A percentile compares a stretch with the other conserved stretches of the same genome.
Conservation (phyloP, 192 early-diverging fungal species). For the Umbelopsis sp. region DNA sequence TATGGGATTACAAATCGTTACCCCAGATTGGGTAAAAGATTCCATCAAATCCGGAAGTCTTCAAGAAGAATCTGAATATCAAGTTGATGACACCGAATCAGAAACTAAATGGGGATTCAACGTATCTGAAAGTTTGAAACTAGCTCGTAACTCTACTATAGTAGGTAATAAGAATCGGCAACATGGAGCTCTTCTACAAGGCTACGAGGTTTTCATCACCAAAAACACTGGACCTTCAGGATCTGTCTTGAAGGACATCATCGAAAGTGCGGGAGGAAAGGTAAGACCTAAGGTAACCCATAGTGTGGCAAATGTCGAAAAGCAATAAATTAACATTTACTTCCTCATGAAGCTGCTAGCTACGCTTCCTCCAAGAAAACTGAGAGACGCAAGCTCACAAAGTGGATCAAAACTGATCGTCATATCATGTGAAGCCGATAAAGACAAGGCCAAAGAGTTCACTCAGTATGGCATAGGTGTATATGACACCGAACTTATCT, state of each 20-base stretch:
- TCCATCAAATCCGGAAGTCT: not conserved
- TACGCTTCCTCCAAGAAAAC: not conserved
- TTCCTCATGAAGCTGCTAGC: not conserved
- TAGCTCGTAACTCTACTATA: not conserved
- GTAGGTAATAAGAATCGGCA: not conserved
- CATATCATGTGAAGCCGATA: not conserved
- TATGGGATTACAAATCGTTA: constrained; percentile 17
- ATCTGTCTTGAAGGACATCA: not conserved
- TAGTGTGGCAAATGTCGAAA: not conserved
- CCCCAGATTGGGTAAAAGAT: constrained; percentile 15
- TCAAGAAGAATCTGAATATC: not conserved
- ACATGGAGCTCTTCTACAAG: not conserved
- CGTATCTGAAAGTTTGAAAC: not conserved
- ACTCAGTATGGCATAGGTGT: not conserved
- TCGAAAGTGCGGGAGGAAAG: constrained; percentile 20
- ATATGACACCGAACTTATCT: constrained; percentile 3
- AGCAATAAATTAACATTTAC: not conserved
- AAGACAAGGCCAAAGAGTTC: not conserved
- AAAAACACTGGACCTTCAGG: constrained; percentile 1
- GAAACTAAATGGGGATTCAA: constrained; percentile 19
- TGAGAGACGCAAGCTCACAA: constrained; percentile 11
- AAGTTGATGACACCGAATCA: constrained; percentile 7
- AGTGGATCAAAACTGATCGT: not conserved
- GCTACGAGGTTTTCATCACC: not conserved
- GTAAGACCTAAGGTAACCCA: not conserved